A percentile compares a stretch with the other conserved stretches of the same genome.
These are phyloP conservation scores for Calendula officinalis DNA, from an alignment of 129 eudicot species.

Conservation along the genomic window DNA sequence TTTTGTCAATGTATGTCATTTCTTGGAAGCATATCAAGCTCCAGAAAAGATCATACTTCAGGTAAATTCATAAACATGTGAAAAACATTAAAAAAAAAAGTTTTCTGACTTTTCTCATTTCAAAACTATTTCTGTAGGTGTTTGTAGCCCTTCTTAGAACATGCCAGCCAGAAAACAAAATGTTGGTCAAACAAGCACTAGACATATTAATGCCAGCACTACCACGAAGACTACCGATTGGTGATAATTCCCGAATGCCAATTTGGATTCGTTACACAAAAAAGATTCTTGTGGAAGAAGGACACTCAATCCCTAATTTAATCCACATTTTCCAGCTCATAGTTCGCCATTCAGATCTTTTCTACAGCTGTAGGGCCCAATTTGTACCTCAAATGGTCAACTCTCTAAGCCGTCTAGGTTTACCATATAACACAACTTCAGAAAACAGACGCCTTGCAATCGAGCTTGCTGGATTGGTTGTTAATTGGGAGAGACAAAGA, in stretches of 20 bases:
- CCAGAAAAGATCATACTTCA: constrained; percentile 98
- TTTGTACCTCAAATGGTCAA: constrained; percentile 99
- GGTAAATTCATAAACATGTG: constrained; percentile 37
- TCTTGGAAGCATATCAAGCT: constrained; percentile 98
- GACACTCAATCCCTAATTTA: constrained; percentile 93
- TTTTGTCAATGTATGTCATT: constrained; percentile 97
- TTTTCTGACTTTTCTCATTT: no score
- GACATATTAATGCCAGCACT: constrained; percentile 60
- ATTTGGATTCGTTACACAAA: constrained; percentile 99
- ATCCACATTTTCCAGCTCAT: constrained; percentile 97
- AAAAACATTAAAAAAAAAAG: background rate
- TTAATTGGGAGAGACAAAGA: constrained; percentile 95
- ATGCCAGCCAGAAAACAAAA: constrained; percentile 97
- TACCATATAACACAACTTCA: constrained; percentile 87
- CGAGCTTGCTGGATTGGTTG: constrained; percentile 99
- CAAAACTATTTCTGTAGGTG: constrained; percentile 49
- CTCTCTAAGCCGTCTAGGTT: constrained; percentile 94
- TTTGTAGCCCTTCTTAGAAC: constrained; percentile 96
- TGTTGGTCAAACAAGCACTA: constrained; percentile 99
- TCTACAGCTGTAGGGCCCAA: constrained; percentile 96
- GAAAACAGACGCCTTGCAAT: constrained; percentile 98
- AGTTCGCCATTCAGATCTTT: constrained; percentile 98
- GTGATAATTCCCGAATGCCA: constrained; percentile 94
- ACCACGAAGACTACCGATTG: constrained; percentile 83
- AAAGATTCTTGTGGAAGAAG: constrained; percentile 98